Evolutionary conservation across 2,329 filamentous ascomycete genomes (phyloP).

Genomic region (Paecilomyces sp.): DNA sequence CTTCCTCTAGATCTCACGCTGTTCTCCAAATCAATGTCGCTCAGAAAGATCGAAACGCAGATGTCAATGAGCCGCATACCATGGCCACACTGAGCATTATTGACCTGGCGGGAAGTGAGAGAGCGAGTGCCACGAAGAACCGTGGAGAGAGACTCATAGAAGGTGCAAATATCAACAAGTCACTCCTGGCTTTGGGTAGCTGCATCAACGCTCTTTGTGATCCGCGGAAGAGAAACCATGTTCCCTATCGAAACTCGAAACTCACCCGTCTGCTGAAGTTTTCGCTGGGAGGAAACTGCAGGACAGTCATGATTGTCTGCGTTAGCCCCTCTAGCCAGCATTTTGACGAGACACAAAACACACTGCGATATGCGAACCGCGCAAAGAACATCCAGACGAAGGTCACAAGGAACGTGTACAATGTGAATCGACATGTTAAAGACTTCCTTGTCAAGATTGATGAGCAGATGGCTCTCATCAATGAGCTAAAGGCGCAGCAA

Average conservation of each 20-base stretch:
- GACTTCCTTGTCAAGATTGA: slow-evolving; percentile 99
- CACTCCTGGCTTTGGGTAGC: slow-evolving; percentile 83
- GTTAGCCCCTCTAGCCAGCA: slow-evolving; percentile 94
- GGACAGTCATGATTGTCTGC: slow-evolving; percentile 99
- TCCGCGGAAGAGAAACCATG: slow-evolving; percentile 80
- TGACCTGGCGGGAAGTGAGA: slow-evolving; percentile 90
- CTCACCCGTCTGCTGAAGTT: slow-evolving; percentile 94
- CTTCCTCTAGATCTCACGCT: slow-evolving; percentile 92
- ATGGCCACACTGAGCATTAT: slow-evolving; percentile 99
- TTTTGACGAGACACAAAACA: slow-evolving; percentile 98
- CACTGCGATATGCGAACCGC: slow-evolving; percentile 89
- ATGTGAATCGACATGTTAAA: slow-evolving; percentile 98
- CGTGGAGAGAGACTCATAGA: slow-evolving; percentile 83
- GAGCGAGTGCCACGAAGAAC: slow-evolving; percentile 95
- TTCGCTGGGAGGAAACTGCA: slow-evolving; percentile 94
- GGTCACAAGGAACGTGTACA: slow-evolving; percentile 97
- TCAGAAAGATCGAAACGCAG: slow-evolving; percentile 87
- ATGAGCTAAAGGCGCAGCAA: slow-evolving; percentile 87
- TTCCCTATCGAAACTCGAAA: slow-evolving; percentile 96
- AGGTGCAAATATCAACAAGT: slow-evolving; percentile 99
- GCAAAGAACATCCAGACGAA: slow-evolving; percentile 99
- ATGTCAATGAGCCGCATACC: slow-evolving; percentile 88
- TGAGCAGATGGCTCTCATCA: slow-evolving; percentile 95
- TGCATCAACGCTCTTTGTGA: slow-evolving; percentile 99
- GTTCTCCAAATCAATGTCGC: slow-evolving; percentile 96